Evolutionary conservation across 306 rosid genomes (phyloP).

Genomic region (Malus fusca): DNA sequence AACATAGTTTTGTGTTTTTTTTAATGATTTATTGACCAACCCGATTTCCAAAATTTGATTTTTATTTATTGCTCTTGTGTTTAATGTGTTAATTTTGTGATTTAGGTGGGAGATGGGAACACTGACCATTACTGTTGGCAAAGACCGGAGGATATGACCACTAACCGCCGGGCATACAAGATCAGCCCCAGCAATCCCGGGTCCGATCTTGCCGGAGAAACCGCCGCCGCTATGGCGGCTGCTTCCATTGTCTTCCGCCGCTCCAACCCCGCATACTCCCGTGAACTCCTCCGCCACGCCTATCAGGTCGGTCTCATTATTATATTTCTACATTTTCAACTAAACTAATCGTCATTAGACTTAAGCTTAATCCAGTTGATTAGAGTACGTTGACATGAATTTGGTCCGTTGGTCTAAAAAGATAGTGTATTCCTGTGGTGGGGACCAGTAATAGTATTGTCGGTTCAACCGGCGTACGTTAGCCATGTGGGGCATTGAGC

Average conservation of each 20-base stretch:
- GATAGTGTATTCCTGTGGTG: background rate
- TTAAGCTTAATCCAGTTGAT: background rate
- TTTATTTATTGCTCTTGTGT: background rate
- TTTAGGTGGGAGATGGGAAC: conserved; percentile 95
- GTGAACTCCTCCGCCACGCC: conserved; percentile 73
- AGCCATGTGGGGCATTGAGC: background rate
- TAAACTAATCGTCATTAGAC: background rate
- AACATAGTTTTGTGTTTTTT: background rate
- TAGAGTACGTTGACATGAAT: background rate
- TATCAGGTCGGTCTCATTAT: conserved; percentile 41
- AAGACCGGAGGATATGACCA: conserved; percentile 98
- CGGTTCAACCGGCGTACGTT: background rate
- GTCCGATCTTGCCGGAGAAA: conserved; percentile 97
- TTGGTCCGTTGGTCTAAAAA: background rate
- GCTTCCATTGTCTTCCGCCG: conserved; percentile 90
- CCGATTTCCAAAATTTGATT: background rate
- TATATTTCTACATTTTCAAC: background rate
- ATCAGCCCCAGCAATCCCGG: conserved; percentile 90
- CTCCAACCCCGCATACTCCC: conserved; percentile 65
- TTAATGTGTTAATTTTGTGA: background rate
- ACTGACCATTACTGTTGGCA: conserved; percentile 99
- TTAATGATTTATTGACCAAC: background rate
- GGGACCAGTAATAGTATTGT: background rate
- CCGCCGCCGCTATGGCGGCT: conserved; percentile 99
- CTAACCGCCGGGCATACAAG: conserved; percentile 87